A percentile compares a stretch with the other conserved stretches of the same genome.
Evolutionary conservation across 2,329 filamentous ascomycete genomes (phyloP).

Genomic region (Phymatotrichopsis omnivora): DNA sequence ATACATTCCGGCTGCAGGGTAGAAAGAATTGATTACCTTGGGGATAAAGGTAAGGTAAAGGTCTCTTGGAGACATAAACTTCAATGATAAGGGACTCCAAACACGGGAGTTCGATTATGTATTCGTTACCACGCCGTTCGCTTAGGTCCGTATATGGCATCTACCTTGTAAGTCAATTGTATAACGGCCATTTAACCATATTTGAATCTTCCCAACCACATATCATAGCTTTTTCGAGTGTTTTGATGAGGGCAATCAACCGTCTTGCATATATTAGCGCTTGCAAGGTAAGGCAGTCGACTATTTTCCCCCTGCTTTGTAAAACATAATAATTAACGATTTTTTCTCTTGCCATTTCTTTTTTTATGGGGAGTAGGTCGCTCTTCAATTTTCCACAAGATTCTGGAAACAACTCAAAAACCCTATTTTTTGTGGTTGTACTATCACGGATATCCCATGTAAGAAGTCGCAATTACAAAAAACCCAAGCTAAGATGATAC

Average conservation of each 20-base stretch:
- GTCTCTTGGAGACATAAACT: slow-evolving; percentile 47
- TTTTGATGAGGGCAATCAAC: slow-evolving; percentile 42
- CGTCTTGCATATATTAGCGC: slow-evolving; percentile 40
- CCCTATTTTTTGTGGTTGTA: slow-evolving; percentile 56
- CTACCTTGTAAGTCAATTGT: slow-evolving; percentile 38
- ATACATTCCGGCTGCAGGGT: slow-evolving; percentile 49
- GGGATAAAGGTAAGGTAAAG: slow-evolving; percentile 44
- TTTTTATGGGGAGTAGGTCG: slow-evolving; percentile 40
- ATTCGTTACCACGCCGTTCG: slow-evolving; percentile 55
- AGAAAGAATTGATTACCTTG: slow-evolving; percentile 46
- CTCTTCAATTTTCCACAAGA: slow-evolving; percentile 57
- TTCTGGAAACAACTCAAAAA: slow-evolving; percentile 46
- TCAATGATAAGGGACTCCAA: slow-evolving; percentile 37
- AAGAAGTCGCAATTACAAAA: neutral
- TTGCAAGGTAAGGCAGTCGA: slow-evolving; percentile 39
- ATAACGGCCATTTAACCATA: neutral
- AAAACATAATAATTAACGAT: too few species aligned
- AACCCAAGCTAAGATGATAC: too few species aligned
- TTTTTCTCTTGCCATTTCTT: too few species aligned
- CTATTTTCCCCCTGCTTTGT: neutral
- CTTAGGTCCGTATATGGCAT: slow-evolving; percentile 52
- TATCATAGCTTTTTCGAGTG: slow-evolving; percentile 34
- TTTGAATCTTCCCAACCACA: neutral
- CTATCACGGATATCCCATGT: slow-evolving; percentile 49
- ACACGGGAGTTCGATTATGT: slow-evolving; percentile 54